A percentile compares a stretch with the other conserved stretches of the same genome.
These are phyloP conservation scores for Candida ficus DNA, from an alignment of 805 yeast species.

Conservation along the genomic window DNA sequence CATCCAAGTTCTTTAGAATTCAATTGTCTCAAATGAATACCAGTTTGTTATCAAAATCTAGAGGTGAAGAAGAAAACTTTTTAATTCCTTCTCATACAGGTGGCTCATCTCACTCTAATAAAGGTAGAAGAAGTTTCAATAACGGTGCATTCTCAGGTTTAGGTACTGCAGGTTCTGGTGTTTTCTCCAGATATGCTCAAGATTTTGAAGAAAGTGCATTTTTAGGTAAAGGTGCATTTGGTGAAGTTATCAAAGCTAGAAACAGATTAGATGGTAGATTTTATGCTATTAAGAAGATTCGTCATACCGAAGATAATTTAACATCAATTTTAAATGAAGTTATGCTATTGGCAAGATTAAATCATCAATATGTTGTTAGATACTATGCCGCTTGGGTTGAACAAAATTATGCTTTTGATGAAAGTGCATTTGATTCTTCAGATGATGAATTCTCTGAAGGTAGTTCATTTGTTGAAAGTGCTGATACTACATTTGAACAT, in stretches of 20 bases:
- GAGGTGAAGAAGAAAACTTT: slow-evolving; percentile 13
- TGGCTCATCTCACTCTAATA: slow-evolving; percentile 17
- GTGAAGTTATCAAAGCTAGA: slow-evolving; percentile 96
- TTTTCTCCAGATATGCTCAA: slow-evolving; percentile 68
- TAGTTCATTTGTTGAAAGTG: slow-evolving; percentile 7
- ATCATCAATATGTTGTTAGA: slow-evolving; percentile 93
- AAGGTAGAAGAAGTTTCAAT: slow-evolving; percentile 36
- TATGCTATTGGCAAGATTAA: slow-evolving; percentile 81
- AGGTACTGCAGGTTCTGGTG: slow-evolving; percentile 23
- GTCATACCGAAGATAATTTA: slow-evolving; percentile 74
- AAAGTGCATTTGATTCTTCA: slow-evolving; percentile 27
- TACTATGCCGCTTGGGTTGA: slow-evolving; percentile 98
- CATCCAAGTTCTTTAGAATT: slow-evolving; percentile 76
- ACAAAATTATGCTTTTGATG: slow-evolving; percentile 42
- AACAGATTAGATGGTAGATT: slow-evolving; percentile 90
- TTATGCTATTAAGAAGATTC: slow-evolving; percentile 89
- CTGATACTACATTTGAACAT: not conserved
- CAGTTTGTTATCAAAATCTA: slow-evolving; percentile 16
- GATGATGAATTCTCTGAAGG: slow-evolving; percentile 24
- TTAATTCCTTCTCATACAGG: slow-evolving; percentile 25
- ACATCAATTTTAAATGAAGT: slow-evolving; percentile 87
- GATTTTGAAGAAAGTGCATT: slow-evolving; percentile 94
- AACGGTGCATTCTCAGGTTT: slow-evolving; percentile 31
- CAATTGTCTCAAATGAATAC: slow-evolving; percentile 42
- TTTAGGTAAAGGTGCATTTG: slow-evolving; percentile 93